Evolutionary conservation across 1,139 yeast genomes (phyloP), one percentile per base, ranked within the genome.

Genomic region (Magnusiomyces tetraspermus): DNA sequence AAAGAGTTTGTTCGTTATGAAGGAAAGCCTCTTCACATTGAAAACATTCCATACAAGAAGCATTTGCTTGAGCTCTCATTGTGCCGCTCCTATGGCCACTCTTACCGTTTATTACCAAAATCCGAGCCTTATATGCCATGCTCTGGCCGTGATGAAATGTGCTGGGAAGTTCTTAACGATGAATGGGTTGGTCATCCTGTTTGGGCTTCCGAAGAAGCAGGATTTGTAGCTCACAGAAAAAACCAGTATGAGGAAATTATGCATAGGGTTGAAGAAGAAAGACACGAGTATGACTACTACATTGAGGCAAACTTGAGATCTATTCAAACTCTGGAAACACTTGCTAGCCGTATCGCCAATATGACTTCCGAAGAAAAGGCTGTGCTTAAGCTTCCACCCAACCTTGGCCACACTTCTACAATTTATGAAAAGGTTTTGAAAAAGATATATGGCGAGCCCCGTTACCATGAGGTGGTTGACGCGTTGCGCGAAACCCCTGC

Each of bases 131-230:
- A 82, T 64, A 89, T 90, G 96, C 97, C 97, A 21, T 90, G 97
- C 64, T 87, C 96, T 11, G 98, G 98, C 26, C 80, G 98, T 61
- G 99, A 94, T 68, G 97, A 90, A 64, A 87, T 94, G 94, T 94
- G 98, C 67, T 90, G 97, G 97, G 97, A 92, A 67, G 96, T 92
- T 26, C 76, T 94, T 61, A 92, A 92, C 68, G 98, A 92, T 67
- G 97, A 92, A 70, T 94, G 97, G 97, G 97, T 92, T 26, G 97
- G 97, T 2, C 97, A 90, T 69, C 99, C 99, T 40, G 95, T 96
- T 5, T 94, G 98, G 98, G 98, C 97, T 1, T 90, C 97, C 1
- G 98, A 92, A 69, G 98, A 94, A 67, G 87, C 96, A 24, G 98
- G 98, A 0, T 92, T 90, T 65, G 90, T 92, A 65, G 96, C 98